Conservation (phyloP, 2,329 filamentous ascomycete genomes). For the Neofusicoccum ribis region DNA sequence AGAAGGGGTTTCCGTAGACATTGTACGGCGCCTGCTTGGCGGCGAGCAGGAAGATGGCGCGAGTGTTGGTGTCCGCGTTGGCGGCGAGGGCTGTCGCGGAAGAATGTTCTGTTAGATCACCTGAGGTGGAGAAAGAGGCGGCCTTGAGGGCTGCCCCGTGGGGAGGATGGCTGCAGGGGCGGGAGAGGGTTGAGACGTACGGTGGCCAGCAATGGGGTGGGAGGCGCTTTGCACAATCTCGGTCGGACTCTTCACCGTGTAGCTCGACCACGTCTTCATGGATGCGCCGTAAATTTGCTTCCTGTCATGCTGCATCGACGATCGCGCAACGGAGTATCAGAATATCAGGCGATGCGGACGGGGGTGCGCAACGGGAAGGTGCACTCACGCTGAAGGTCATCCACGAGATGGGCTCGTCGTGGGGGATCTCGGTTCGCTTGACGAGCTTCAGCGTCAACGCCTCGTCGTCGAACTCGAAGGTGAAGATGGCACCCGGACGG, state of each 20-base stretch:
- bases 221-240: conserved; percentile 75
- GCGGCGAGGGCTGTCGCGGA: conserved; percentile 61
- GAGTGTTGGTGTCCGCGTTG: conserved; percentile 72
- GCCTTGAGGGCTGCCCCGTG: background rate
- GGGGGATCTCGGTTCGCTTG: conserved; percentile 77
- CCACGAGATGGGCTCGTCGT: conserved; percentile 89
- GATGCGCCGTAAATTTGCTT: conserved; percentile 86
- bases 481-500: conserved; percentile 85
- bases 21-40: conserved; percentile 74
- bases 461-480: conserved; percentile 83
- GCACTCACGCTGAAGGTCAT: conserved; percentile 79
- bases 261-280: conserved; percentile 93
- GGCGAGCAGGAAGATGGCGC: conserved; percentile 85
- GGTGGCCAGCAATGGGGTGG: conserved; percentile 73
- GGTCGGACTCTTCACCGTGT: conserved; percentile 71
- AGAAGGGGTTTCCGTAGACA: conserved; percentile 90
- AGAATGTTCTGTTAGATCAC: conserved; percentile 13
- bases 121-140: conserved; percentile 13
- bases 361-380: background rate
- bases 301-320: conserved; percentile 63
- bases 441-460: conserved; percentile 70
- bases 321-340: background rate
- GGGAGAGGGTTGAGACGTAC: conserved; percentile 49
- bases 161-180: conserved; percentile 14
- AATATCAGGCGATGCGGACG: background rate